A percentile compares a stretch with the other conserved stretches of the same genome.
Conservation (phyloP, 495 filamentous ascomycete species). For the Clavariopsis aquatica region DNA sequence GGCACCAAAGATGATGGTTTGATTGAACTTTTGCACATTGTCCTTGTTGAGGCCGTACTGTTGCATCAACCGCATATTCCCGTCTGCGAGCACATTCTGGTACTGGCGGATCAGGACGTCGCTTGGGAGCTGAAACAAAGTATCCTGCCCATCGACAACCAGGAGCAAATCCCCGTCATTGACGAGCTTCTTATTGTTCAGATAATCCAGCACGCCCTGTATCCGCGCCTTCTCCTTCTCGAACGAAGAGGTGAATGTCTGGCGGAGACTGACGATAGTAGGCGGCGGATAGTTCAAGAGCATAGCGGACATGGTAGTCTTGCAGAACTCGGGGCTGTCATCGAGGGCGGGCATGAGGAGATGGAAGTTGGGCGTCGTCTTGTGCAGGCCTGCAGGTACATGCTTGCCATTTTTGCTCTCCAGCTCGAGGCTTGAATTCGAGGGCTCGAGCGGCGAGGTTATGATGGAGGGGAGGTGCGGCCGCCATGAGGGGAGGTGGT, state of each 20-base stretch:
- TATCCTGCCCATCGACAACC: slow-evolving; percentile 59
- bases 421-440: slow-evolving; percentile 32
- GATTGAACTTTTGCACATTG: slow-evolving; percentile 51
- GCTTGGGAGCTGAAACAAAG: slow-evolving; percentile 64
- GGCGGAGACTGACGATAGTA: slow-evolving; percentile 55
- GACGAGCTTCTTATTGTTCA: slow-evolving; percentile 52
- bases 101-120: slow-evolving; percentile 60
- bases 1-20: slow-evolving; percentile 62
- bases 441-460: slow-evolving; percentile 28
- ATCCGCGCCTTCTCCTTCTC: slow-evolving; percentile 44
- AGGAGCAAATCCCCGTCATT: slow-evolving; percentile 63
- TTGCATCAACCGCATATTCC: slow-evolving; percentile 51
- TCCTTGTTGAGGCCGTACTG: slow-evolving; percentile 46
- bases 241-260: slow-evolving; percentile 43
- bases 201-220: slow-evolving; percentile 55
- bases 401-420: slow-evolving; percentile 27
- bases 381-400: slow-evolving; percentile 46
- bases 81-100: slow-evolving; percentile 52
- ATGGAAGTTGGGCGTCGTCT: slow-evolving; percentile 60
- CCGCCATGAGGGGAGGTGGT: slow-evolving; percentile 35
- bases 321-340: slow-evolving; percentile 58
- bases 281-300: slow-evolving; percentile 64
- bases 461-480: slow-evolving; percentile 22
- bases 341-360: slow-evolving; percentile 58
- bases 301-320: slow-evolving; percentile 61